Evolutionary conservation across 768 basidiomycete genomes (phyloP), one percentile per base, ranked within the genome.

Genomic region (Kwoniella dendrophila): DNA sequence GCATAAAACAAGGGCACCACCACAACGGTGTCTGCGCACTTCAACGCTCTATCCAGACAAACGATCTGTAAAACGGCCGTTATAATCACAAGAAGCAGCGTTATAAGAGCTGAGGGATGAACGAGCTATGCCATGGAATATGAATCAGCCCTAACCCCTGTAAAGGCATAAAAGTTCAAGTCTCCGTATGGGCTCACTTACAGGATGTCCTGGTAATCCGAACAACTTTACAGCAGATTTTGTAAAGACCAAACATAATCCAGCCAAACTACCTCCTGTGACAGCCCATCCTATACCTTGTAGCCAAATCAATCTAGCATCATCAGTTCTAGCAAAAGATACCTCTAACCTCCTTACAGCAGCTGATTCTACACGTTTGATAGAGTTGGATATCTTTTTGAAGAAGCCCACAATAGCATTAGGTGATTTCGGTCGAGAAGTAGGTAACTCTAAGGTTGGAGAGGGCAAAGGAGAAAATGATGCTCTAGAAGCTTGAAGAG

Each of bases 1-100:
- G 92, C 92, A 74, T 95, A 97, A 76, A 97, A 96, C 14, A 94
- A 88, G 0, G 95, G 94, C 0, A 96, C 93, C 18, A 96, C 92
- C 0, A 96, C 69, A 14, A 79, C 78, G 4, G 77, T 78, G 59
- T 79, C 93, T 69, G 94, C 94, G 8, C 90, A 87, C 72, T 86
- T 86, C n/a, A 95, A 82, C 5, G 89, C 93, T 41, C 88, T 87
- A 74, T 97, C 94, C 41, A 97, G 82, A 76, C 92, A 94, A 43
- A 92, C 86, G 59, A 97, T 95, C 76, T 98, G 94, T 49, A 88
- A 79, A 32, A 97, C 86, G 2, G 92, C 93, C 0, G 92, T 92
- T 45, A 85, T 74, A 4, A 82, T 83, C 36, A 86, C 78, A 22
- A 84, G 68, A 20, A 85, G 67, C 51, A 85, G 74, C 14, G 88